Percentiles rank a stretch among this genome's conserved stretches.
Conservation (phyloP, 306 rosid species). For the Abrus pulchellus region DNA sequence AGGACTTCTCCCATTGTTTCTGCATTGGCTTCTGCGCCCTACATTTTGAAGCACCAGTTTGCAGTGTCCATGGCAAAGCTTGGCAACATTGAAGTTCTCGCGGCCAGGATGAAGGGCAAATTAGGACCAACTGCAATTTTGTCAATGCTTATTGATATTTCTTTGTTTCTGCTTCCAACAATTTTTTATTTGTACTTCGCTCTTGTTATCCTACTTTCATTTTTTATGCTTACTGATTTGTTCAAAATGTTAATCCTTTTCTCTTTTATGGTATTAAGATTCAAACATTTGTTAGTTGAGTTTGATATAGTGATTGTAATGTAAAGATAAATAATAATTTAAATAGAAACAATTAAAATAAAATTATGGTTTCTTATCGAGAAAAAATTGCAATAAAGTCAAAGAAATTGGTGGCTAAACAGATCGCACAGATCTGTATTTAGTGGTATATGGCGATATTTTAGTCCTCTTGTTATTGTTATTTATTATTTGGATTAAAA, state of each 20-base stretch:
- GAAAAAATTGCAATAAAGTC: no score
- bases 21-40: conserved; percentile 55
- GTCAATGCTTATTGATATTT: conserved; percentile 60
- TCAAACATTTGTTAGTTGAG: background rate
- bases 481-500: background rate
- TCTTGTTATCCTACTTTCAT: conserved; percentile 13
- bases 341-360: no score
- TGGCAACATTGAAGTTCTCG: conserved; percentile 70
- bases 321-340: background rate
- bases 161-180: background rate
- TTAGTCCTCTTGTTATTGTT: background rate
- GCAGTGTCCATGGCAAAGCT: conserved; percentile 78
- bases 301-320: background rate
- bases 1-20: conserved; percentile 68
- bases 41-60: conserved; percentile 61
- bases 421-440: no score
- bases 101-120: conserved; percentile 69
- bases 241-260: background rate
- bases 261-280: background rate
- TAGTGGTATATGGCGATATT: no score
- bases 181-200: conserved; percentile 4
- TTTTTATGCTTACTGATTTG: conserved; percentile 12
- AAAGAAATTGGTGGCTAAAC: no score
- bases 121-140: conserved; percentile 75
- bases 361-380: no score